Evolutionary conservation across 257 asterid genomes (phyloP).

Genomic region (Plantago ovata): DNA sequence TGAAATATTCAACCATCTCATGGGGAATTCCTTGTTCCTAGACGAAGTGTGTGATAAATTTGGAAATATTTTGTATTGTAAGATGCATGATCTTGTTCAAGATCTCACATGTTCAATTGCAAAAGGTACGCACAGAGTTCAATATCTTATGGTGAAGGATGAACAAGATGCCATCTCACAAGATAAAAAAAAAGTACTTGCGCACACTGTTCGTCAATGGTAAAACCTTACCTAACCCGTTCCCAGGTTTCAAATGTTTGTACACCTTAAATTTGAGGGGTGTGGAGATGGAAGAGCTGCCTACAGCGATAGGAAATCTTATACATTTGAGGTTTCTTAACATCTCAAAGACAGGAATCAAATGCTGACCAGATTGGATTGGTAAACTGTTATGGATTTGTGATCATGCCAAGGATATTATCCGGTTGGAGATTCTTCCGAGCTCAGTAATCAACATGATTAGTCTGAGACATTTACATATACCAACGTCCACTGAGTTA

Average conservation of each 20-base stretch:
- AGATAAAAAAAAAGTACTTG: constrained; percentile 11
- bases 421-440: constrained; percentile 2
- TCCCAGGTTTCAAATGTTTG: constrained; percentile 17
- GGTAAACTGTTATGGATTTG: constrained; percentile 14
- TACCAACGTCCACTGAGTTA: not conserved
- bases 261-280: no score
- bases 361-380: constrained; percentile 18
- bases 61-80: not conserved
- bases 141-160: not conserved
- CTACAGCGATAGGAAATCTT: no score
- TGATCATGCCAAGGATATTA: no score
- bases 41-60: constrained; percentile 15
- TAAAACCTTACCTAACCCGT: not conserved
- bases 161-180: no score
- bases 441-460: not conserved
- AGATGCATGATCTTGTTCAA: no score
- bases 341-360: no score
- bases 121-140: not conserved
- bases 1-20: constrained; percentile 13
- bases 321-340: no score
- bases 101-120: constrained; percentile 24
- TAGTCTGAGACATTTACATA: constrained; percentile 25
- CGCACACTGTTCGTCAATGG: constrained; percentile 15
- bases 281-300: no score
- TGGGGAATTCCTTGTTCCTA: constrained; percentile 27